Evolutionary conservation across 1,139 yeast genomes (phyloP), one percentile per base, ranked within the genome.

Genomic region (Saccharomyces pastorianus): DNA sequence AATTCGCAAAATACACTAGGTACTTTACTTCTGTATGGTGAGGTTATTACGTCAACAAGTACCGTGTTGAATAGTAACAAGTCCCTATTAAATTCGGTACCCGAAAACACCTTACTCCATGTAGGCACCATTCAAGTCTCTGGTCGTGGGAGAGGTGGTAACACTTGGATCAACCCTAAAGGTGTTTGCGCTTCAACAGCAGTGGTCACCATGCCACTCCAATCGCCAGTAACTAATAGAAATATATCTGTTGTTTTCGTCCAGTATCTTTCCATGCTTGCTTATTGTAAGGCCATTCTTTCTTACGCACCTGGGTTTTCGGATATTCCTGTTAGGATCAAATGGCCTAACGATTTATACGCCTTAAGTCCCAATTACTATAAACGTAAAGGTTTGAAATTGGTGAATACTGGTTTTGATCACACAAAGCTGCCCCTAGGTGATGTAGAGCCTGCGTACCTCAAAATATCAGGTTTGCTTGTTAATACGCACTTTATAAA

Each of bases 291-390:
- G 65, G 88, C 96, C 42, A 79, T 93, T 11, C 71, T 81, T 46
- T 75, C 81, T 2, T 83, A 89, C 63, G 84, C 82, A 41, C 75
- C 76, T 0, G 90, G 88, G 0, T 87, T 83, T 66, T 83, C 81
- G 41, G 84, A 83, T 53, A 71, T 93, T 63, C 98, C 96, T 0
- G 76, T 91, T 9, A 79, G 82, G 55, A 79, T 95, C 58, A 95
- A 95, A 67, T 95, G 99, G 99, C 99, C 99, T 5, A 95, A 95
- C 67, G 99, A 95, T 70, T 75, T 93, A n/a, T 95, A 88, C 67
- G 82, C 85, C 5, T 70, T 83, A 61, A 83, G 81, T 58, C 95
- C 96, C 0, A 83, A 82, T 52, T 80, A 73, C 57, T 76, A 68
- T 42, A 31, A 55, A 8, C 57, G 57, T 1, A 61, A 65, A 17